These are phyloP conservation scores for Hamigera avellanea DNA, from an alignment of 495 filamentous ascomycete species.

Conservation along the genomic window DNA sequence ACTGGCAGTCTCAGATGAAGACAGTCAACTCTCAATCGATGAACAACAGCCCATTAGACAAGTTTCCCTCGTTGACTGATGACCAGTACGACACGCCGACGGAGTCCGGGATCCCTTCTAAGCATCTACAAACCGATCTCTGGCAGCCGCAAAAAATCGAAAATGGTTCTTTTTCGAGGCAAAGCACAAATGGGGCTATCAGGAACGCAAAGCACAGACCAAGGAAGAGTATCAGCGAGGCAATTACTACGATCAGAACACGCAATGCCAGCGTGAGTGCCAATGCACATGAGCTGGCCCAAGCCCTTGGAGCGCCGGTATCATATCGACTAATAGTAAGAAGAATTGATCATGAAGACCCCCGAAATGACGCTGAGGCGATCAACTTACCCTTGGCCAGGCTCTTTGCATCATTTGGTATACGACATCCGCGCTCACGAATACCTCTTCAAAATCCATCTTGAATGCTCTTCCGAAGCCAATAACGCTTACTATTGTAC, in stretches of 20 bases:
- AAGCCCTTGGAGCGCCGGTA: slow-evolving; percentile 80
- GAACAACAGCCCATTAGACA: slow-evolving; percentile 29
- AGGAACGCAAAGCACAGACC: slow-evolving; percentile 48
- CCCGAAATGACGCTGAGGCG: background rate
- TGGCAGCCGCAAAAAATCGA: slow-evolving; percentile 27
- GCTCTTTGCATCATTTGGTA: slow-evolving; percentile 83
- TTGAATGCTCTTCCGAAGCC: slow-evolving; percentile 87
- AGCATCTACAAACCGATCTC: slow-evolving; percentile 20
- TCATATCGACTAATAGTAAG: slow-evolving; percentile 79
- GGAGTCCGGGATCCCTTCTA: slow-evolving; percentile 12
- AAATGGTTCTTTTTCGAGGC: slow-evolving; percentile 20
- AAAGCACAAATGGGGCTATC: slow-evolving; percentile 30
- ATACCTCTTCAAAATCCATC: slow-evolving; percentile 95
- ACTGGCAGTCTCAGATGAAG: slow-evolving; percentile 22
- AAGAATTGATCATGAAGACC: slow-evolving; percentile 7
- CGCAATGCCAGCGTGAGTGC: slow-evolving; percentile 75
- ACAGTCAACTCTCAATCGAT: slow-evolving; percentile 19
- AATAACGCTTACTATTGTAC: slow-evolving; percentile 84
- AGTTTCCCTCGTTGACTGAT: slow-evolving; percentile 33
- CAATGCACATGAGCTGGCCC: slow-evolving; percentile 86
- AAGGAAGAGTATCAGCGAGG: slow-evolving; percentile 78
- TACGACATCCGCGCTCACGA: slow-evolving; percentile 84
- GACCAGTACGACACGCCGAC: slow-evolving; percentile 18
- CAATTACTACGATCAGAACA: slow-evolving; percentile 66
- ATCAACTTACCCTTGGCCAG: slow-evolving; percentile 30